Conservation (phyloP, 371 early-diverging fungal genomes). For the Lichtheimia ramosa region DNA sequence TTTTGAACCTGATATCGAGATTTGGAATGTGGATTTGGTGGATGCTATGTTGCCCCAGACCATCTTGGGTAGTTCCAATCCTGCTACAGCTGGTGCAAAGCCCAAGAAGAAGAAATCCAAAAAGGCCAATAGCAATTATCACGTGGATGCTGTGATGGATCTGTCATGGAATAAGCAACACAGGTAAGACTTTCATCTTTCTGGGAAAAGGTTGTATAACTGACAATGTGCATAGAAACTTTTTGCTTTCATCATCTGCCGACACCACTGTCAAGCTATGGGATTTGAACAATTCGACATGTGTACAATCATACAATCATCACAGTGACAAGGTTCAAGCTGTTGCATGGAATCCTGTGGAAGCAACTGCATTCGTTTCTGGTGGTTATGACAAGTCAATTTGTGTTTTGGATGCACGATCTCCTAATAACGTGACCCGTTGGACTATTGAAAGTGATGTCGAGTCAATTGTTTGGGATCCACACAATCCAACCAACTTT, state of each 20-base stretch:
- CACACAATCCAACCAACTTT: conserved; percentile 72
- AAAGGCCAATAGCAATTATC: conserved; percentile 73
- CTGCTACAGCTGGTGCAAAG: conserved; percentile 30
- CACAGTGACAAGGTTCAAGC: conserved; percentile 89
- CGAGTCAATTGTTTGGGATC: conserved; percentile 90
- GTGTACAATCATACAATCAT: conserved; percentile 77
- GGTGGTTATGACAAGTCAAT: conserved; percentile 90
- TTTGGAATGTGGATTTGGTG: conserved; percentile 93
- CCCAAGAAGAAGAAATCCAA: conserved; percentile 59
- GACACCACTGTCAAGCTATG: conserved; percentile 96
- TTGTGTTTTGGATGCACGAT: conserved; percentile 85
- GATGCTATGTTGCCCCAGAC: conserved; percentile 91
- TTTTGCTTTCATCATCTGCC: conserved; percentile 90
- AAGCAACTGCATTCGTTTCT: conserved; percentile 82
- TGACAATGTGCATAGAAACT: conserved; percentile 49
- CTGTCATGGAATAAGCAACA: conserved; percentile 90
- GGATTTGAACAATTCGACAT: conserved; percentile 79
- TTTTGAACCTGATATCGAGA: conserved; percentile 95
- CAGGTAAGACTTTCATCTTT: conserved; percentile 31
- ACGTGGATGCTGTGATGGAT: conserved; percentile 92
- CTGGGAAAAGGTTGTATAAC: background rate
- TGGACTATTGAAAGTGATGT: conserved; percentile 84
- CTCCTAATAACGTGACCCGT: conserved; percentile 62
- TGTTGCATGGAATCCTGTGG: conserved; percentile 87
- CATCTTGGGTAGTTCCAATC: conserved; percentile 69